These are phyloP conservation scores for Cardiospermum halicacabum DNA, from an alignment of 345 rosid genomes.

Conservation along the genomic window DNA sequence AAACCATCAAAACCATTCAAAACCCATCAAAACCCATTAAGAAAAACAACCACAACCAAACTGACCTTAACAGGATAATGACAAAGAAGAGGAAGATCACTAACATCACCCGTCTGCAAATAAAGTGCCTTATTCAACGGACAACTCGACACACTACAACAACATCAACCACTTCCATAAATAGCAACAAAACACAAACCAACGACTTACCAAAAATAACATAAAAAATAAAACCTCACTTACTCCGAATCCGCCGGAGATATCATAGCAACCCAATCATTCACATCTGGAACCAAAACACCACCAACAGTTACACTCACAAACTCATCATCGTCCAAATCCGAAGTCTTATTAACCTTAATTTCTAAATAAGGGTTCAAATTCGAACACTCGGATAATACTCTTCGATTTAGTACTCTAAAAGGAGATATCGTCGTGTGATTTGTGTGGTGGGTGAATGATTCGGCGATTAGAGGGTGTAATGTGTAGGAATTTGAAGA, in stretches of 20 bases:
- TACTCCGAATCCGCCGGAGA: constrained; percentile 55
- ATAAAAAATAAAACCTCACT: too few relatives aligned
- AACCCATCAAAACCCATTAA: not conserved
- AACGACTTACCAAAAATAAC: too few relatives aligned
- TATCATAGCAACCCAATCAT: constrained; percentile 65
- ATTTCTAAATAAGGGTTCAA: constrained; percentile 29
- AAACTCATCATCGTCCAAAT: constrained; percentile 31
- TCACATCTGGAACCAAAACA: constrained; percentile 30
- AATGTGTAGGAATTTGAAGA: constrained; percentile 13
- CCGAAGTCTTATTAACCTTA: constrained; percentile 10
- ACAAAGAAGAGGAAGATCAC: constrained; percentile 56
- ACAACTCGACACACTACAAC: constrained; percentile 36
- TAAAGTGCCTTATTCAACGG: constrained; percentile 26
- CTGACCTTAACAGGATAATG: constrained; percentile 70
- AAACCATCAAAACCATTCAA: too few relatives aligned
- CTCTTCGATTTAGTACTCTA: constrained; percentile 48
- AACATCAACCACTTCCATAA: too few relatives aligned
- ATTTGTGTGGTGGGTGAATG: constrained; percentile 30
- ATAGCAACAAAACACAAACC: too few relatives aligned
- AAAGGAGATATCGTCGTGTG: constrained; percentile 46
- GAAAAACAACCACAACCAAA: too few relatives aligned
- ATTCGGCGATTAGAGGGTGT: constrained; percentile 30
- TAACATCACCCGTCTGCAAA: constrained; percentile 46
- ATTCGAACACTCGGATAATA: constrained; percentile 27
- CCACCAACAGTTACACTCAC: constrained; percentile 47